Conservation (phyloP, 163 green algal genomes). For the Coccomyxa subellipsoidea region DNA sequence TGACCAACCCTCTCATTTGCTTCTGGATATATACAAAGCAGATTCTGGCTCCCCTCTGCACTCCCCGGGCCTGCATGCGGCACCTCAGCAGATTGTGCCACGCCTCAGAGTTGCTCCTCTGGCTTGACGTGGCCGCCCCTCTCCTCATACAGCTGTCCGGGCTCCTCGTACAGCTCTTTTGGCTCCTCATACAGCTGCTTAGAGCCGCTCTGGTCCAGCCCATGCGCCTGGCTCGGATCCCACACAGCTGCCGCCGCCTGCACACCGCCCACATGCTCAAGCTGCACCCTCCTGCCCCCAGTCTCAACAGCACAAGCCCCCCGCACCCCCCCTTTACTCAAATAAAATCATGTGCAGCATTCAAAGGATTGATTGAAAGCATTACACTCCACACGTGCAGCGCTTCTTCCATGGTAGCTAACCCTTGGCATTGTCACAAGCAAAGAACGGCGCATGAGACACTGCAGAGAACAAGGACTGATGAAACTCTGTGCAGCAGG, state of each 20-base stretch:
- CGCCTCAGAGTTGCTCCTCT: background rate
- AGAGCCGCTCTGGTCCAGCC: background rate
- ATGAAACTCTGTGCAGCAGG: background rate
- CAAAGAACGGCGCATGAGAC: too few species aligned
- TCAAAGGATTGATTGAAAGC: background rate
- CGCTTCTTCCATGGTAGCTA: too few species aligned
- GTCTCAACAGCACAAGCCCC: background rate
- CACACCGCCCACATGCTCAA: too few species aligned
- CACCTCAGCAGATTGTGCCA: background rate
- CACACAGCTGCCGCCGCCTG: constrained; percentile 5
- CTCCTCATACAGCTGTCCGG: background rate
- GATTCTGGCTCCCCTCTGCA: background rate
- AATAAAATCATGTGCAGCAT: background rate
- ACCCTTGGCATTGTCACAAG: too few species aligned
- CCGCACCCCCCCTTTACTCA: background rate
- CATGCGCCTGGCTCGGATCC: background rate
- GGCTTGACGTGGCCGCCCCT: background rate
- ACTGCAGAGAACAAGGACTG: too few species aligned
- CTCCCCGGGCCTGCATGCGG: background rate
- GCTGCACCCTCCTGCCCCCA: too few species aligned
- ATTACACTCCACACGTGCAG: too few species aligned
- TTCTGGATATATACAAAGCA: background rate
- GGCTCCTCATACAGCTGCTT: background rate
- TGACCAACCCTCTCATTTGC: background rate
- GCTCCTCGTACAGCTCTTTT: too few species aligned